These are phyloP conservation scores for Barnettozyma hawaiiensis DNA, from an alignment of 1,139 yeast species.

Conservation along the genomic window DNA sequence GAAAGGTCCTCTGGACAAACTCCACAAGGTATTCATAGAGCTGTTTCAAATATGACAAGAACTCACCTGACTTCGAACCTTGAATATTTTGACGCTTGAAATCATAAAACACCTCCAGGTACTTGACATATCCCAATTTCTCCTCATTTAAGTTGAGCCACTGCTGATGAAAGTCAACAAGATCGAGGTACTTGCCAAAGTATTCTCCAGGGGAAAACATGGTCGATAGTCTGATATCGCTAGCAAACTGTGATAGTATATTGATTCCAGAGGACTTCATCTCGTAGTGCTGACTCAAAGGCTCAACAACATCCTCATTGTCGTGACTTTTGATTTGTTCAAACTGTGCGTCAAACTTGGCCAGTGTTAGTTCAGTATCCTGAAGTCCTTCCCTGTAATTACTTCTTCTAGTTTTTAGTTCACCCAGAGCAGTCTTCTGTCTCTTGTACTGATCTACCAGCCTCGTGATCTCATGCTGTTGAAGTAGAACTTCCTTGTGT, in stretches of 20 bases:
- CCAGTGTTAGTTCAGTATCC: conserved; percentile 32
- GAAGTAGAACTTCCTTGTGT: conserved; percentile 40
- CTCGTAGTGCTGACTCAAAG: conserved; percentile 10
- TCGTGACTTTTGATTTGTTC: conserved; percentile 31
- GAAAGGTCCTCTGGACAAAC: conserved; percentile 44
- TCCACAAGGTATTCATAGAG: conserved; percentile 41
- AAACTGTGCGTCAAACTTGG: conserved; percentile 40
- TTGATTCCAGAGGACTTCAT: conserved; percentile 24
- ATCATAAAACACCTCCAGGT: conserved; percentile 40
- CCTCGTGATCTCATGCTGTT: conserved; percentile 61
- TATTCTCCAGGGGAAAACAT: conserved; percentile 56
- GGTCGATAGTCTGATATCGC: conserved; percentile 41
- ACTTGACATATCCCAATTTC: conserved; percentile 44
- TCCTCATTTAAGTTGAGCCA: conserved; percentile 43
- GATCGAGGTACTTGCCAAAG: conserved; percentile 61
- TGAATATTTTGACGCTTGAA: conserved; percentile 33
- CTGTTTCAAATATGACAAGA: conserved; percentile 39
- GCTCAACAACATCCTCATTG: conserved; percentile 19
- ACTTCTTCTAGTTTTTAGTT: conserved; percentile 17
- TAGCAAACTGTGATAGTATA: conserved; percentile 45
- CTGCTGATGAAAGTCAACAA: conserved; percentile 42
- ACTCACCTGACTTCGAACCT: conserved; percentile 27
- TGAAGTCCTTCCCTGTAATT: conserved; percentile 20
- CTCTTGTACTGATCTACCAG: conserved; percentile 46
- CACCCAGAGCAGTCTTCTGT: conserved; percentile 28